Evolutionary conservation across 768 basidiomycete species (phyloP), one percentile per base, ranked within the genome.

Genomic region (Auricularia heimuer): DNA sequence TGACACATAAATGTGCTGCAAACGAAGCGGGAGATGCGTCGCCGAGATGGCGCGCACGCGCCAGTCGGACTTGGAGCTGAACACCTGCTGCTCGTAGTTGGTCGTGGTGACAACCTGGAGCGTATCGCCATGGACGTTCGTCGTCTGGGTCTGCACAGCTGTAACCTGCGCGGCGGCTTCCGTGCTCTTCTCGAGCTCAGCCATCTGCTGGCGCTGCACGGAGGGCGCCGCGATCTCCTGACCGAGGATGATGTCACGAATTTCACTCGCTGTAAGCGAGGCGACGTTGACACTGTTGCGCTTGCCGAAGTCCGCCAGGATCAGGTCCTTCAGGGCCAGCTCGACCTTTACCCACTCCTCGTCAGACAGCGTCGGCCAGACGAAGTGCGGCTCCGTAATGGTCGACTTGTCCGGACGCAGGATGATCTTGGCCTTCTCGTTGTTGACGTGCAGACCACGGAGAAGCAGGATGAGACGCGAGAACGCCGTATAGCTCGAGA

Each of bases 281-380:
- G 96, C 97, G 65, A 98, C 94, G 76, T 98, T 99, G 77, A 99
- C 97, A 66, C 92, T 94, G 75, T 99, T 98, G 64, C 97, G 88
- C 79, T 98, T 98, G 70, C 96, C 97, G 75, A 98, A 99, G 77
- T 98, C 97, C 84, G 90, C 90, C 54, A 94, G 79, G 73, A 99
- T 98, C 63, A 99, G 85, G 69, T 98, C 97, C 76, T 97, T 98
- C 82, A 99, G 88, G 0, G 97, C 96, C 56, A 99, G 91, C 79
- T 99, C 97, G 60, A 98, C 96, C 75, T 96, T 94, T 77, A 99
- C 96, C 96, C 96, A 98, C 71, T 97, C 94, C 69, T 97, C 94
- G 69, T 97, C 95, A 36, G 79, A 79, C 65, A 98, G 80, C 1
- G 93, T 88, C 10, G 96, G 96, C 95, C 95, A 98, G 39, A 98